phyloP scores from a whole-genome alignment of 2,329 filamentous ascomycete species.

The Pestalotiopsis sp. region DNA sequence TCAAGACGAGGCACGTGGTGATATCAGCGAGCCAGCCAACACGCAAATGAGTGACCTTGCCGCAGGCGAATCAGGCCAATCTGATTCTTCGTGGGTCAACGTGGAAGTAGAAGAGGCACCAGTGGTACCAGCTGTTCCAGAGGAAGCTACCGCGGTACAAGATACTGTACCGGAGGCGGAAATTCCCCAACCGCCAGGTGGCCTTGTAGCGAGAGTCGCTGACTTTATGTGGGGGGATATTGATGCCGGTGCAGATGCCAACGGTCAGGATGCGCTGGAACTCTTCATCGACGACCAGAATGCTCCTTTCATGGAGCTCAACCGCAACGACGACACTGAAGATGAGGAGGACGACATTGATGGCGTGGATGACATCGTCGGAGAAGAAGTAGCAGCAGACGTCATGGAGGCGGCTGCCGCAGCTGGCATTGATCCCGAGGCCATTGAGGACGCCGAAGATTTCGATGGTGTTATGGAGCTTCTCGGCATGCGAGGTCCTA shows the following conservation, averaged over 20 bases:
- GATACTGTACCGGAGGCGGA: constrained; percentile 9
- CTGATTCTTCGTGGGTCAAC: not conserved
- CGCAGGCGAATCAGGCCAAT: not conserved
- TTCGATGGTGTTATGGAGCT: constrained; percentile 95
- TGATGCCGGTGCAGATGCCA: constrained; percentile 39
- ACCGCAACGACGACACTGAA: constrained; percentile 39
- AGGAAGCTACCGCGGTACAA: constrained; percentile 10
- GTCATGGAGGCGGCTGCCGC: constrained; percentile 66
- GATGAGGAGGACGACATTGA: constrained; percentile 31
- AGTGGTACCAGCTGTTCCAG: constrained; percentile 1
- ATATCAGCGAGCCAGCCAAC: not conserved
- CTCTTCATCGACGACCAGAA: constrained; percentile 53
- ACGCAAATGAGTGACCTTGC: not conserved
- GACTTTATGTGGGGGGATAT: constrained; percentile 67
- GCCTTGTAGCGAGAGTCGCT: constrained; percentile 47
- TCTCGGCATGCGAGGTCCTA: constrained; percentile 91
- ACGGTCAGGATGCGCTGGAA: constrained; percentile 66
- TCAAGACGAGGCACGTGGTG: not conserved
- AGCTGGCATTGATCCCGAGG: constrained; percentile 73
- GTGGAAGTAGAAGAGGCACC: not conserved
- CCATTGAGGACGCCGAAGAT: constrained; percentile 86
- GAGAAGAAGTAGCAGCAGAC: constrained; percentile 52
- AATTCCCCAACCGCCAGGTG: constrained; percentile 30
- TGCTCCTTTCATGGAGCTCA: constrained; percentile 37
- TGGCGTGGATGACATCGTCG: constrained; percentile 31